Percentiles rank a stretch among this genome's conserved stretches.
These are phyloP conservation scores for Umbelopsis sp. DNA, from an alignment of 192 early-diverging fungal genomes.

Conservation along the genomic window DNA sequence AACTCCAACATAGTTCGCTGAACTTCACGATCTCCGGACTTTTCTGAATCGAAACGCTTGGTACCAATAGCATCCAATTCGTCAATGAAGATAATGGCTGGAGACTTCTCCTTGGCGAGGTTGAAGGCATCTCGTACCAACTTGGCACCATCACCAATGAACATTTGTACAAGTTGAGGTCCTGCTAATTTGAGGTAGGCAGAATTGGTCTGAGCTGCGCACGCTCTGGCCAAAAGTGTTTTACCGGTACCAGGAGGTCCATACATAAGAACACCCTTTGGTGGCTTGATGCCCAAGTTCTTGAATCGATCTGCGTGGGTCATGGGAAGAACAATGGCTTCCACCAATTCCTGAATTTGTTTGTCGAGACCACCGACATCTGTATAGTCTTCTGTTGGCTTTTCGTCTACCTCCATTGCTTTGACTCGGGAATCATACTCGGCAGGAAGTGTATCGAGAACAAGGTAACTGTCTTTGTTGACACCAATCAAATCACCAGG, in stretches of 20 bases:
- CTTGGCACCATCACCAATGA: conserved; percentile 97
- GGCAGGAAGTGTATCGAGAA: conserved; percentile 94
- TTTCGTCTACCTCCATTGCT: conserved; percentile 99
- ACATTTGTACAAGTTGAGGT: conserved; percentile 97
- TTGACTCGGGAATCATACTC: conserved; percentile 98
- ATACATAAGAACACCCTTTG: conserved; percentile 86
- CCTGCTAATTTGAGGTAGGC: conserved; percentile 96
- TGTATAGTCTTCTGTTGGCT: conserved; percentile 96
- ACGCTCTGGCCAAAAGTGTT: conserved; percentile 96
- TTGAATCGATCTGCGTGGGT: conserved; percentile 85
- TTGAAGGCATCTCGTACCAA: conserved; percentile 97
- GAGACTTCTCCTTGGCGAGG: conserved; percentile 97
- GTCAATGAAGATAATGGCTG: conserved; percentile 99
- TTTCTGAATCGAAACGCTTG: conserved; percentile 98
- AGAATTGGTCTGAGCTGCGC: conserved; percentile 95
- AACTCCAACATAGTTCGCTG: conserved; percentile 99
- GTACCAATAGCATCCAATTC: conserved; percentile 98
- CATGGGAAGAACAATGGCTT: conserved; percentile 87
- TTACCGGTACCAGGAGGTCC: conserved; percentile 86
- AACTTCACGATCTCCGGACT: conserved; percentile 97
- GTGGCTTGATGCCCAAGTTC: conserved; percentile 85
- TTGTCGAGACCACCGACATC: conserved; percentile 92
- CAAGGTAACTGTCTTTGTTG: conserved; percentile 96
- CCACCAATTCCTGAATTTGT: conserved; percentile 86
- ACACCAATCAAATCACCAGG: conserved; percentile 98